Evolutionary conservation across 306 rosid genomes (phyloP).

Genomic region (Hippophae gyantsensis): DNA sequence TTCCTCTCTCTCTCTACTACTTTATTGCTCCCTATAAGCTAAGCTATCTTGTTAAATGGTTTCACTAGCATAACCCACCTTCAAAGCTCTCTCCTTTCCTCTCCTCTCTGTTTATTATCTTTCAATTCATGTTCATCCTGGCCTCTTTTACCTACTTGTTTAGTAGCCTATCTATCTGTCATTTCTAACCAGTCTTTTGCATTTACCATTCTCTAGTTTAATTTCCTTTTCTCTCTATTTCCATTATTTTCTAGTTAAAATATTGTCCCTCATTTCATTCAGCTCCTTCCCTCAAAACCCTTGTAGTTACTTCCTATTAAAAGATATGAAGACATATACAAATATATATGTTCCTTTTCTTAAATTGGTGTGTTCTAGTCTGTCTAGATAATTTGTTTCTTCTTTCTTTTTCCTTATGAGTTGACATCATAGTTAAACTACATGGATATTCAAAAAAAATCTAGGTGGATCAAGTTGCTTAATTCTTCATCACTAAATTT

Average conservation of each 20-base stretch:
- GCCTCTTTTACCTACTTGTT: not conserved
- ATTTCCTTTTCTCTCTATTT: too few species aligned
- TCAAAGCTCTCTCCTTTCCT: conserved; percentile 11
- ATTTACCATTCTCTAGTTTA: too few species aligned
- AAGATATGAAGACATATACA: not conserved
- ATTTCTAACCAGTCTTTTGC: conserved; percentile 1
- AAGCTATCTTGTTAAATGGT: conserved; percentile 30
- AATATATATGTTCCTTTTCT: not conserved
- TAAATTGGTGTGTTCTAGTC: not conserved
- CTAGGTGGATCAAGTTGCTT: not conserved
- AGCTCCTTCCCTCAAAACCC: too few species aligned
- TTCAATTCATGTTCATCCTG: not conserved
- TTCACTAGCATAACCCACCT: conserved; percentile 29
- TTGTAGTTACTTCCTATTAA: not conserved
- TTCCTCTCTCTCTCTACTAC: conserved; percentile 1
- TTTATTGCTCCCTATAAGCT: not conserved
- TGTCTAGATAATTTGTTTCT: not conserved
- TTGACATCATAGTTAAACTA: not conserved
- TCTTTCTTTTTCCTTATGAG: conserved; percentile 7
- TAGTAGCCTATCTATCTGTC: not conserved
- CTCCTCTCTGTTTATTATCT: conserved; percentile 2
- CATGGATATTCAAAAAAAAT: conserved; percentile 1
- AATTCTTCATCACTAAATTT: too few species aligned
- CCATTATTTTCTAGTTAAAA: too few species aligned
- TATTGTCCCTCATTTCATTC: too few species aligned